Conservation (phyloP, 305 asterid species). For the Fraxinus sp. region DNA sequence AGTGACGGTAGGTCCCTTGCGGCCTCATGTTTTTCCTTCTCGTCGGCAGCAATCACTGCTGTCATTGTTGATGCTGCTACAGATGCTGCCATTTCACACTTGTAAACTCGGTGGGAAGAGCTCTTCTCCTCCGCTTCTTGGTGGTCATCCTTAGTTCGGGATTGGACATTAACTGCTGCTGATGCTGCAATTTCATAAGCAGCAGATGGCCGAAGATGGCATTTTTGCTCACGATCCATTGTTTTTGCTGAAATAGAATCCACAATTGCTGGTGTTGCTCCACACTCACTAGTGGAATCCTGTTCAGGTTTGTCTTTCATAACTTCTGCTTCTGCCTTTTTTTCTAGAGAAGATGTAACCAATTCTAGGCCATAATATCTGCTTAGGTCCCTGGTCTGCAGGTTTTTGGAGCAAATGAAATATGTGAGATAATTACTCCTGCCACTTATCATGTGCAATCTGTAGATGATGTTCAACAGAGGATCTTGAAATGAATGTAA, state of each 20-base stretch:
- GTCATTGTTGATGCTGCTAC: slow-evolving; percentile 90
- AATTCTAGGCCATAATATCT: slow-evolving; percentile 62
- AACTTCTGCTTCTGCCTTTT: slow-evolving; percentile 63
- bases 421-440: neutral
- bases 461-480: neutral
- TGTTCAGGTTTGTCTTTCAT: slow-evolving; percentile 38
- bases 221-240: slow-evolving; percentile 15
- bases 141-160: slow-evolving; percentile 32
- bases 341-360: slow-evolving; percentile 73
- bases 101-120: slow-evolving; percentile 26
- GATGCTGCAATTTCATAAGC: slow-evolving; percentile 88
- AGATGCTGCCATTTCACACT: slow-evolving; percentile 68
- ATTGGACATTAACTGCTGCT: slow-evolving; percentile 70
- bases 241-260: slow-evolving; percentile 4
- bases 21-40: slow-evolving; percentile 67
- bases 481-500: no score
- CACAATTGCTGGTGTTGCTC: slow-evolving; percentile 3
- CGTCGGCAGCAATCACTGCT: slow-evolving; percentile 84
- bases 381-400: slow-evolving; percentile 68
- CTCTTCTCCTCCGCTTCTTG: slow-evolving; percentile 24
- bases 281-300: slow-evolving; percentile 32
- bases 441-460: neutral
- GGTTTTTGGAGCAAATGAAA: neutral
- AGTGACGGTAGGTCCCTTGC: slow-evolving; percentile 84
- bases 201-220: slow-evolving; percentile 33